phyloP scores from a whole-genome alignment of 1,284 basidiomycete species.

The Peniophora sp. region DNA sequence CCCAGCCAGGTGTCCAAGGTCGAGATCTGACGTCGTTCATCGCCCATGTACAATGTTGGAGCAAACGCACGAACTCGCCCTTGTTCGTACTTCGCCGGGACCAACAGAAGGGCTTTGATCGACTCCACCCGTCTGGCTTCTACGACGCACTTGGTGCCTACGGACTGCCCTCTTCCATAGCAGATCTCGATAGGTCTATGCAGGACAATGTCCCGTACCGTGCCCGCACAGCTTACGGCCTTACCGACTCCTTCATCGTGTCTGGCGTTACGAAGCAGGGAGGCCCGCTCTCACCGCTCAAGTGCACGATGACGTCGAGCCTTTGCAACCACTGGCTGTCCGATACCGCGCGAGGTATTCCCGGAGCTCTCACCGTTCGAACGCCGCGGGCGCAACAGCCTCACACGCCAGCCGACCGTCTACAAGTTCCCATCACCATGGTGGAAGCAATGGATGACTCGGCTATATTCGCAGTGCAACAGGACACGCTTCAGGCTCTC shows the following conservation, averaged over 20 bases:
- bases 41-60: too few relatives aligned
- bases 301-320: constrained; percentile 23
- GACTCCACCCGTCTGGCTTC: constrained; percentile 20
- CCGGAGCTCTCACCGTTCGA: too few relatives aligned
- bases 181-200: constrained; percentile 19
- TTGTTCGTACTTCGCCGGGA: neutral
- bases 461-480: neutral
- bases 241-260: neutral
- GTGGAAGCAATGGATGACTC: constrained; percentile 1
- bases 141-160: constrained; percentile 25
- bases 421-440: neutral
- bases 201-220: constrained; percentile 13
- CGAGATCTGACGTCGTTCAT: too few relatives aligned
- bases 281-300: constrained; percentile 20
- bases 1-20: too few relatives aligned
- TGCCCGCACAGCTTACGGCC: constrained; percentile 10
- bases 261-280: constrained; percentile 20
- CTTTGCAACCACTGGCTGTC: constrained; percentile 18
- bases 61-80: neutral
- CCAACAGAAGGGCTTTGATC: constrained; percentile 13
- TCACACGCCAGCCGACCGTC: neutral
- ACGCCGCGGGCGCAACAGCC: neutral
- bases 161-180: constrained; percentile 19
- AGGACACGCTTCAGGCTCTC: neutral
- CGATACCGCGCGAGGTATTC: constrained; percentile 8